Evolutionary conservation across 2,329 filamentous ascomycete species (phyloP).

Genomic region (Sporothrix euskadiensis): DNA sequence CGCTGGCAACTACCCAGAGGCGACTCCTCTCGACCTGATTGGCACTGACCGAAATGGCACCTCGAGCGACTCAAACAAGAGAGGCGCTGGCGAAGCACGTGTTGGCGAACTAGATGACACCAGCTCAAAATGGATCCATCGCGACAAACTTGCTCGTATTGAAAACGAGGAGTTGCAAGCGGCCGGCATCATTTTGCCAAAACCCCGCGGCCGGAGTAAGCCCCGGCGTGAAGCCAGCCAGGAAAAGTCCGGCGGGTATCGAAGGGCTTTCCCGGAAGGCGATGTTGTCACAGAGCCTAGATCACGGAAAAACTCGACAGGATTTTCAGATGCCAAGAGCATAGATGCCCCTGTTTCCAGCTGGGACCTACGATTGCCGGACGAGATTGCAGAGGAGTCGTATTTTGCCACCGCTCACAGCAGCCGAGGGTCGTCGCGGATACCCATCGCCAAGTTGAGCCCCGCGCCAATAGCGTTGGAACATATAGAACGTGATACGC

Average conservation of each 20-base stretch:
- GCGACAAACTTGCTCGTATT: constrained; percentile 79
- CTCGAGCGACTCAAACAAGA: constrained; percentile 31
- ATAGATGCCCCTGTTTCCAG: constrained; percentile 47
- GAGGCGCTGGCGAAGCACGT: constrained; percentile 37
- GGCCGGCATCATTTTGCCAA: constrained; percentile 66
- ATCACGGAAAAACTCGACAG: constrained; percentile 52
- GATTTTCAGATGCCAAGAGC: constrained; percentile 41
- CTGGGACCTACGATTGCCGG: constrained; percentile 75
- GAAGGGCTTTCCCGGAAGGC: constrained; percentile 40
- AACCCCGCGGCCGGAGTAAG: constrained; percentile 51
- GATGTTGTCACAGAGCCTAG: constrained; percentile 38
- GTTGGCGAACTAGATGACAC: constrained; percentile 48
- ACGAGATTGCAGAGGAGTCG: constrained; percentile 70
- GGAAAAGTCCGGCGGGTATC: constrained; percentile 40
- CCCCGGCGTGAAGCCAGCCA: constrained; percentile 34
- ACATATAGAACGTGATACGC: constrained; percentile 72
- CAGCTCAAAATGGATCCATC: constrained; percentile 78
- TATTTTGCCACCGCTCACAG: constrained; percentile 55
- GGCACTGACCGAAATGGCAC: constrained; percentile 19
- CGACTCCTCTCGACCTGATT: constrained; percentile 50
- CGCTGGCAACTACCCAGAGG: constrained; percentile 43
- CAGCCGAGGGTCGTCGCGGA: constrained; percentile 70
- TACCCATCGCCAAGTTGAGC: constrained; percentile 81
- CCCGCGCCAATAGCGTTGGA: constrained; percentile 72
- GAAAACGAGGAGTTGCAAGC: constrained; percentile 79